Evolutionary conservation across 305 asterid species (phyloP), one percentile per base, ranked within the genome.

Genomic region (Ajuga reptans): DNA sequence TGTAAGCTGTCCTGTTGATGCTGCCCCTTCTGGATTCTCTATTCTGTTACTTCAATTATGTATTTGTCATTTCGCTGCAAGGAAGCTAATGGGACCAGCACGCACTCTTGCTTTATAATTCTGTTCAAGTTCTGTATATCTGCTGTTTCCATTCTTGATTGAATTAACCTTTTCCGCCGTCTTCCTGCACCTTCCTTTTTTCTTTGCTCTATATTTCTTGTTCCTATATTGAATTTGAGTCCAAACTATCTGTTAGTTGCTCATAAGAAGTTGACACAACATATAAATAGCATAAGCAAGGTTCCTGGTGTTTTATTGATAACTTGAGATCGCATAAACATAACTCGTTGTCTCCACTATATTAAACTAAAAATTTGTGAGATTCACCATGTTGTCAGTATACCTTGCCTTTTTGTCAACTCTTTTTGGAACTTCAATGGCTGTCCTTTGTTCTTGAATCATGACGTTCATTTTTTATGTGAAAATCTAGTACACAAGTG

Each of bases 401-500:
- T 46, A 64, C 9, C 49, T 70, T 42, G 34, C 36, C 51, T 60
- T 29, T 33, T 14, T 46, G 9, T 7, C 36, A 21, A 73, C 46
- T 64, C 17, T 24, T 47, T 55, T 60, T 60, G 42, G 56, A 53
- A 34, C 63, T 75, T 18, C 37, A 34, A 60, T 75, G 66, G 24
- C 37, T 50, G 34, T 36, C 9, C 9, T 56, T 49, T 66, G 41
- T 72, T 58, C 66, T 57, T 63, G 69, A 72, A 75, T 68, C 69
- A 53, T 80, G 72, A 76, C 63, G 5, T 66, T 69, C 58, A 54
- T 11, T 54, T 66, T 76, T 71, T 64, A 72, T 54, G 63, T 84
- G 74, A 72, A 74, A 82, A 76, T 82, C 74, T 85, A 94, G 99
- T 65, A 94, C 98, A 4, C 99, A 94, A 79, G 99, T 90, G 75